These are phyloP conservation scores for Talinum fruticosum DNA, from an alignment of 148 eudicot species.

Conservation along the genomic window DNA sequence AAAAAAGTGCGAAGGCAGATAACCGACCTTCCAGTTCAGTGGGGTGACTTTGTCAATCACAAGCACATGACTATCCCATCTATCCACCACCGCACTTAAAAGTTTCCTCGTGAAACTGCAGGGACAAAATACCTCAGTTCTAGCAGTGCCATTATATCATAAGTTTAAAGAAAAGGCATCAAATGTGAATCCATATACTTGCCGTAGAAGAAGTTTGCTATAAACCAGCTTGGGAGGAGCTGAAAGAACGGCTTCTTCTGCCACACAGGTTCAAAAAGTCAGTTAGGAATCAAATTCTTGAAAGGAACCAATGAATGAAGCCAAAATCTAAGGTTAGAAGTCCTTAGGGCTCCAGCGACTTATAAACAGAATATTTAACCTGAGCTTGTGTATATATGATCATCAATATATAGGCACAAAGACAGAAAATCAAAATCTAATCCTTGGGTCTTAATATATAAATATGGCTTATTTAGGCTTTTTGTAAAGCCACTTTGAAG, in stretches of 20 bases:
- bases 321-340: neutral
- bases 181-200: conserved; percentile 23
- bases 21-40: conserved; percentile 63
- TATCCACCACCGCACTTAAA: conserved; percentile 62
- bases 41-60: conserved; percentile 75
- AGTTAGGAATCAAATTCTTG: neutral
- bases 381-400: no score
- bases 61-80: conserved; percentile 66
- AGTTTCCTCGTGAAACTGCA: conserved; percentile 75
- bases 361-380: no score
- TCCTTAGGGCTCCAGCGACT: neutral
- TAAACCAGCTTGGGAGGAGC: conserved; percentile 94
- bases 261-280: conserved; percentile 24
- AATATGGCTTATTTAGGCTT: no score
- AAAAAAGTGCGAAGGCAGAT: neutral
- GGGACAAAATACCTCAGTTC: conserved; percentile 8
- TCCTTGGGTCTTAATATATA: no score
- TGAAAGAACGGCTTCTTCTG: conserved; percentile 79
- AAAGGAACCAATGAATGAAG: neutral
- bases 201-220: conserved; percentile 82
- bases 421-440: no score
- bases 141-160: neutral
- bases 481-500: no score
- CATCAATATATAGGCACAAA: no score
- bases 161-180: neutral